Percentiles rank a stretch among this genome's conserved stretches.
phyloP scores from a whole-genome alignment of 2,329 filamentous ascomycete species.

The Zarea fungicola region DNA sequence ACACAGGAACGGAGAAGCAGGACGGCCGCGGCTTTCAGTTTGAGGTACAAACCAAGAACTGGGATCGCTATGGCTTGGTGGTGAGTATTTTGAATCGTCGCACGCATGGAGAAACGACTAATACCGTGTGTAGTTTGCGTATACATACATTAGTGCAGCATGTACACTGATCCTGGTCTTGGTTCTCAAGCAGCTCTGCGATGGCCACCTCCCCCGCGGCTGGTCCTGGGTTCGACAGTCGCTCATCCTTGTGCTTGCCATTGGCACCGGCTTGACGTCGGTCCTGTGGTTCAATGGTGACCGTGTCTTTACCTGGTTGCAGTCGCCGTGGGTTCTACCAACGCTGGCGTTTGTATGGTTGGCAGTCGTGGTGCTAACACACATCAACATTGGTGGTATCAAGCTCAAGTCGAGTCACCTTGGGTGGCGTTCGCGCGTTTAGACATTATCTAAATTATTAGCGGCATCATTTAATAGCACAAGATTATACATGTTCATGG shows the following conservation, averaged over 20 bases:
- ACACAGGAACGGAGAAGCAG: constrained; percentile 17
- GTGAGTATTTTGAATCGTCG: constrained; percentile 20
- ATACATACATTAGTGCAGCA: constrained; percentile 29
- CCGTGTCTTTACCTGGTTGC: constrained; percentile 18
- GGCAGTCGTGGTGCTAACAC: constrained; percentile 28
- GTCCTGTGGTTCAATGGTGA: constrained; percentile 21
- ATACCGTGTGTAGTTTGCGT: constrained; percentile 26
- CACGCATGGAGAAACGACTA: background rate
- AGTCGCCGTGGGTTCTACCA: constrained; percentile 28
- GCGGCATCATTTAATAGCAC: too few relatives aligned
- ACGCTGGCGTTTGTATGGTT: constrained; percentile 31
- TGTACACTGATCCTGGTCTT: constrained; percentile 27
- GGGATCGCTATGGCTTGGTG: constrained; percentile 25
- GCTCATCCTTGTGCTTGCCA: constrained; percentile 25
- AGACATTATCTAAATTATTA: background rate
- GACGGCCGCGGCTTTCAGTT: constrained; percentile 18
- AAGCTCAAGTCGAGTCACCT: constrained; percentile 8
- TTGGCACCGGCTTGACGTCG: constrained; percentile 25
- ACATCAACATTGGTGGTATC: constrained; percentile 18
- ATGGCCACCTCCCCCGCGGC: constrained; percentile 24
- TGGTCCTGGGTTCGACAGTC: constrained; percentile 28
- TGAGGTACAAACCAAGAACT: constrained; percentile 20
- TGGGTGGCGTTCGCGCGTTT: constrained; percentile 4
- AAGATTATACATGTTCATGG: too few relatives aligned
- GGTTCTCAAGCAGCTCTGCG: constrained; percentile 25